Evolutionary conservation across 1,284 basidiomycete genomes (phyloP).

Genomic region (Fomes fomentarius): DNA sequence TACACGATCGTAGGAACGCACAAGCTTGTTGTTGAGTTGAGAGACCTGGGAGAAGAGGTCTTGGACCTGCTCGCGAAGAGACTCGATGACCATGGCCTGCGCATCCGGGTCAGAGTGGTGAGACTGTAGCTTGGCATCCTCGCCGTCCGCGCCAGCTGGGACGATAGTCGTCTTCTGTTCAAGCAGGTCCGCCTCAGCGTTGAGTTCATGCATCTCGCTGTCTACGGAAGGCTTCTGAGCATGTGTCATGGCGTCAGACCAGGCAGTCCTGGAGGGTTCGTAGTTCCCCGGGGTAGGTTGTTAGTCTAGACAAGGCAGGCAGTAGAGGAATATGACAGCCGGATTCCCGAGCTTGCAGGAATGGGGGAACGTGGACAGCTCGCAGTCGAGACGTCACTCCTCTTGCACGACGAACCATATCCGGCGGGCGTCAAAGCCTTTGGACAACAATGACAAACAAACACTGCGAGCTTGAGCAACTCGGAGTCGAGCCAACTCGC

Average conservation of each 20-base stretch:
- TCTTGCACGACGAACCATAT: not conserved
- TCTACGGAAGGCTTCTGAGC: slow-evolving; percentile 25
- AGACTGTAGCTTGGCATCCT: slow-evolving; percentile 24
- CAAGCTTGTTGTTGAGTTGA: slow-evolving; percentile 91
- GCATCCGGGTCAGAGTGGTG: slow-evolving; percentile 51
- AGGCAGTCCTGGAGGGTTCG: not conserved
- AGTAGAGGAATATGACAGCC: no score
- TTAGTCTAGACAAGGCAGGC: no score
- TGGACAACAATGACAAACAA: slow-evolving; percentile 14
- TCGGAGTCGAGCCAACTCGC: no score
- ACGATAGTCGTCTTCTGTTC: slow-evolving; percentile 33
- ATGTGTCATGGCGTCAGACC: slow-evolving; percentile 18
- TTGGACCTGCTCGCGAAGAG: slow-evolving; percentile 79
- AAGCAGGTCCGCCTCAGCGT: slow-evolving; percentile 35
- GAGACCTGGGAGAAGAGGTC: slow-evolving; percentile 90
- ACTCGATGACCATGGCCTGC: slow-evolving; percentile 75
- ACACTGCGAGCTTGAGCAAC: no score
- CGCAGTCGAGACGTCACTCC: not conserved
- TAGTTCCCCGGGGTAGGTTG: no score
- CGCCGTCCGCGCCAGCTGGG: slow-evolving; percentile 26
- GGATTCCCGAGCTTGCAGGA: not conserved
- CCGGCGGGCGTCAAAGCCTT: slow-evolving; percentile 7
- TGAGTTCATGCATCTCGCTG: slow-evolving; percentile 37
- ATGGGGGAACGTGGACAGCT: not conserved
- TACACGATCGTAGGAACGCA: slow-evolving; percentile 88